Evolutionary conservation across 2,329 filamentous ascomycete species (phyloP).

Genomic region (Raffaelea arxii): DNA sequence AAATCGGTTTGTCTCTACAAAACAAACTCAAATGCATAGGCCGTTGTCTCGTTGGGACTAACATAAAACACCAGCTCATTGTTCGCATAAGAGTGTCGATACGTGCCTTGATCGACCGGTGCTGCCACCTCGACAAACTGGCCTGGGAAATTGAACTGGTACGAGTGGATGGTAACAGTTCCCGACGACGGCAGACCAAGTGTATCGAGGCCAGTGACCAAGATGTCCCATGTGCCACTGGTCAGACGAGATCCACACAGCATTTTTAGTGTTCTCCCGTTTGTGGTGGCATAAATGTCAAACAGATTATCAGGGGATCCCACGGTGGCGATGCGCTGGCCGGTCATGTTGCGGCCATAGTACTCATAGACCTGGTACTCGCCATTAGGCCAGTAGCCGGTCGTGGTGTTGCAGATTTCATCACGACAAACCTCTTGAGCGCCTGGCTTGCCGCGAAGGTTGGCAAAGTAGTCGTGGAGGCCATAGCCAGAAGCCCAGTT

Average conservation of each 20-base stretch:
- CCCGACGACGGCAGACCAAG: neutral
- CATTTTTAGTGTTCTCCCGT: neutral
- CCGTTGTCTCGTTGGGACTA: neutral
- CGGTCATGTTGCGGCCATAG: slow-evolving; percentile 1
- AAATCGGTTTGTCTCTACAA: no score
- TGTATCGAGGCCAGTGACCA: neutral
- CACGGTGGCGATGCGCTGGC: neutral
- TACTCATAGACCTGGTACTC: neutral
- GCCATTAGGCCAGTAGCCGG: slow-evolving; percentile 1
- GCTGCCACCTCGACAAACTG: neutral
- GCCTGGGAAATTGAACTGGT: neutral
- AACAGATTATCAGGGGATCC: neutral
- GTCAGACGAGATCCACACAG: neutral
- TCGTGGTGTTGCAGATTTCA: neutral
- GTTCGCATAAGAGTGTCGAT: neutral
- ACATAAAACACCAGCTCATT: neutral
- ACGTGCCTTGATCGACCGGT: neutral
- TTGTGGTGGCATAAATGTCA: neutral
- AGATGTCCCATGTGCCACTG: neutral
- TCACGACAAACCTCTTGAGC: neutral
- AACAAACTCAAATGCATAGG: neutral
- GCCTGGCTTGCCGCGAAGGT: slow-evolving; percentile 19
- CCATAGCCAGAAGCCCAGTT: slow-evolving; percentile 32
- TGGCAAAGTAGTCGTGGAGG: slow-evolving; percentile 34
- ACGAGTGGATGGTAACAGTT: neutral